A percentile compares a stretch with the other conserved stretches of the same genome.
These are phyloP conservation scores for Cryptosporidium parvum DNA, from an alignment of 169 alveolate species.

Conservation along the genomic window DNA sequence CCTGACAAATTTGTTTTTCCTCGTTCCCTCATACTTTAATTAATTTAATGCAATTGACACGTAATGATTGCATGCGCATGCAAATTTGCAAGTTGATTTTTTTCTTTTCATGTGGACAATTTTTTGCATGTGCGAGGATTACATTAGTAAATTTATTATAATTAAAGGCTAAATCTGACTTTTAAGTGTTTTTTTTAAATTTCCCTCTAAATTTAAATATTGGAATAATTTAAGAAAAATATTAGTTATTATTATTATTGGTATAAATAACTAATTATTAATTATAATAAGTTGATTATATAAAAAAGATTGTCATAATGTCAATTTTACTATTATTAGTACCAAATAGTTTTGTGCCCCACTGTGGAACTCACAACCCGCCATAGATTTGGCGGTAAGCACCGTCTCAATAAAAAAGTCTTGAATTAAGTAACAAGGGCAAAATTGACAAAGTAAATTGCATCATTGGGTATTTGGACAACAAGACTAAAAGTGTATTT, in stretches of 20 bases:
- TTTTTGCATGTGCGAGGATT: slow-evolving; percentile 36
- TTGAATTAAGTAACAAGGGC: background rate
- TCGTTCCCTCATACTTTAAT: background rate
- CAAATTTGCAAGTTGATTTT: background rate
- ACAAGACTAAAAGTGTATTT: background rate
- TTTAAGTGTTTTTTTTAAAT: no score
- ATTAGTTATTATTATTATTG: no score
- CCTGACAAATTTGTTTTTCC: background rate
- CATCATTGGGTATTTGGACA: background rate
- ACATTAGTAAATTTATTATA: background rate
- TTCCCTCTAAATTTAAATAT: no score
- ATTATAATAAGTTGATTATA: no score
- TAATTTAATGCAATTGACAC: slow-evolving; percentile 20
- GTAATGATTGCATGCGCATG: slow-evolving; percentile 28
- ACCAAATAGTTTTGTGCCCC: background rate
- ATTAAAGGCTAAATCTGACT: no score
- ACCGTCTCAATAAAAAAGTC: slow-evolving; percentile 34
- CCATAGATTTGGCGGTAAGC: slow-evolving; percentile 25
- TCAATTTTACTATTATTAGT: slow-evolving; percentile 1
- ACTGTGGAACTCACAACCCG: slow-evolving; percentile 22
- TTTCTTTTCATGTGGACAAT: background rate
- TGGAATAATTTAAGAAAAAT: background rate
- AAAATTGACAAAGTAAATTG: slow-evolving; percentile 19
- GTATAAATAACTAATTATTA: no score
- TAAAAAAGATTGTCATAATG: background rate